Base-by-base conservation (phyloP, 2,329 filamentous ascomycete species). In the Hypoxylon sp. region DNA sequence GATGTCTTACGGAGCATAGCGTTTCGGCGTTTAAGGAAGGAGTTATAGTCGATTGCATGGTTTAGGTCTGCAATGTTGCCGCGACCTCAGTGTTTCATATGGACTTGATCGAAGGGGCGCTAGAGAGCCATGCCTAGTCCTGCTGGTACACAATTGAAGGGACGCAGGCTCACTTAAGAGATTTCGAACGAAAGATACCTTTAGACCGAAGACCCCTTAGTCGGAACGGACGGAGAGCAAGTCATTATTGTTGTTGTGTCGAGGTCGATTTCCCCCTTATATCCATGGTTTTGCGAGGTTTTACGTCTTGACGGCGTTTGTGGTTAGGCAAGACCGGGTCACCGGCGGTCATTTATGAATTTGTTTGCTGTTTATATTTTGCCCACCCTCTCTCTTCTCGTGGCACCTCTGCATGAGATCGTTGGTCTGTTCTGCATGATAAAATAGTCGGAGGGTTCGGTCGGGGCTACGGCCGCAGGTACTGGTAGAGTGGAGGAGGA, bases 1-100 rank as follows among this genome's bases (percentile, higher is more conserved):
- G 67, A 72, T 73, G 68, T 60, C 60, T 68, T 58, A 71, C 48
- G 71, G 74, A 73, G 76, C 76, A 78, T 77, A 78, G 76, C 76
- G 70, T 76, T 58, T 68, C 62, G 76, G 76, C 74, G 76, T 78
- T 75, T 25, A 57, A 59, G 71, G 68, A 67, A 59, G 63, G 68
- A 45, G 60, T 68, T 60, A 71, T 74, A 61, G 32, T 71, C 43
- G 16, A 73, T 65, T 69, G 65, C 70, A 71, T 63, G 63, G 37
- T 65, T 60, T 62, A 54, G 51, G 57, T 64, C 55, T 56, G 58
- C 51, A 39, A 27, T 60, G 62, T 19, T 21, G 41, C 41, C 41
- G 53, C 52, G 41, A 27, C 41, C 30, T 43, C 23, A 41, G 50
- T 61, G 29, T 62, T 45, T 52, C 55, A 21, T 43, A 16, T 53